Evolutionary conservation across 164 flowering plant genomes (phyloP).

Genomic region (Houttuynia cordata): DNA sequence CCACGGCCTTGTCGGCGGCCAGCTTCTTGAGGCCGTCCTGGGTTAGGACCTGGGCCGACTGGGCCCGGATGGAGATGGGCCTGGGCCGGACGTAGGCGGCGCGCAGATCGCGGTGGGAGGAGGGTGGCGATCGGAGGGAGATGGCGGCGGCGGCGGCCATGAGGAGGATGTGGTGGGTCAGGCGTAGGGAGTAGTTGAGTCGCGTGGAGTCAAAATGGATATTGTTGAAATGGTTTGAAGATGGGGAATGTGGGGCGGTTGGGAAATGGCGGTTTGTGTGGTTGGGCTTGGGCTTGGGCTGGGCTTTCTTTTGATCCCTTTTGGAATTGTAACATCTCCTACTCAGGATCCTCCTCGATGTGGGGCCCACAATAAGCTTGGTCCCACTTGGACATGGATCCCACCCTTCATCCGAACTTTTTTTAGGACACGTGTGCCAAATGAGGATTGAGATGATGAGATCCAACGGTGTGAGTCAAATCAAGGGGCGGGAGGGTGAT

Average conservation of each 20-base stretch:
- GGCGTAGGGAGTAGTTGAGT: background rate
- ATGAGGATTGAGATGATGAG: too few species aligned
- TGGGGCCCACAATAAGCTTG: too few species aligned
- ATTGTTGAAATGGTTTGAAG: background rate
- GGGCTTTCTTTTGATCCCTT: too few species aligned
- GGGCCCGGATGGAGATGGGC: slow-evolving; percentile 2
- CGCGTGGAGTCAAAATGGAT: background rate
- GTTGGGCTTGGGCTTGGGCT: background rate
- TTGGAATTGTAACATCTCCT: too few species aligned
- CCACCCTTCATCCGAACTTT: too few species aligned
- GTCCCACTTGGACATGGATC: too few species aligned
- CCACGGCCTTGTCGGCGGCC: slow-evolving; percentile 12
- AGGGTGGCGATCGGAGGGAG: background rate
- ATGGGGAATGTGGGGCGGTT: background rate
- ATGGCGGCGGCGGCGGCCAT: slow-evolving; percentile 1
- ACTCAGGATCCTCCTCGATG: too few species aligned
- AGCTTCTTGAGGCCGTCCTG: slow-evolving; percentile 8
- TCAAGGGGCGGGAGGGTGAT: too few species aligned
- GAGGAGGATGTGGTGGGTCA: background rate
- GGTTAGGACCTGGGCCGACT: slow-evolving; percentile 3
- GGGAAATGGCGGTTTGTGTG: background rate
- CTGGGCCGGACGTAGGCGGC: background rate
- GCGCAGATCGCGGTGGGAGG: background rate
- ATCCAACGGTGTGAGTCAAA: too few species aligned
- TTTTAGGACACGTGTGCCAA: too few species aligned